Evolutionary conservation across 495 filamentous ascomycete species (phyloP).

Genomic region (Lasiosphaeria ovina): DNA sequence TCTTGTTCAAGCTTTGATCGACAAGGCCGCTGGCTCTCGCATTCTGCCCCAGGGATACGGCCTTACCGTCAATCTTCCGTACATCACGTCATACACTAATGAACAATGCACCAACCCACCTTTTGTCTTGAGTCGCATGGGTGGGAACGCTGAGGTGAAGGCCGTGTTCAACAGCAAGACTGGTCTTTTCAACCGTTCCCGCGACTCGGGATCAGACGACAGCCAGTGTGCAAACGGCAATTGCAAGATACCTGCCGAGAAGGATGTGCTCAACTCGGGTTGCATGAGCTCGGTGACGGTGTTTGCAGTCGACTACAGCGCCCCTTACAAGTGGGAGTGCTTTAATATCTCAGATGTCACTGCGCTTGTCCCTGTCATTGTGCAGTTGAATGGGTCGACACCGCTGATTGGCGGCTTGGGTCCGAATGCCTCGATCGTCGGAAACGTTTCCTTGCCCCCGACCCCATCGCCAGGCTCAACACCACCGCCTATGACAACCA

Average conservation of each 20-base stretch:
- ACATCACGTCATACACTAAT: conserved; percentile 32
- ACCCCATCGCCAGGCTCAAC: neutral
- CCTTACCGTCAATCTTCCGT: conserved; percentile 35
- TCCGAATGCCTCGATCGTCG: conserved; percentile 9
- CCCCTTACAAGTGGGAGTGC: conserved; percentile 14
- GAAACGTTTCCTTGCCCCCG: conserved; percentile 8
- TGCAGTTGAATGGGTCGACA: conserved; percentile 14
- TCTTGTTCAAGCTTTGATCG: conserved; percentile 33
- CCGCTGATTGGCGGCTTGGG: conserved; percentile 8
- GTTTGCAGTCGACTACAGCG: conserved; percentile 42
- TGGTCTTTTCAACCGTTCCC: conserved; percentile 27
- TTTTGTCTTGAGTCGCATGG: conserved; percentile 34
- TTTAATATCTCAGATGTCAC: conserved; percentile 16
- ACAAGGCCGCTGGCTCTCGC: conserved; percentile 23
- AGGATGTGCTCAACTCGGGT: conserved; percentile 23
- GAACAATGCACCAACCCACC: conserved; percentile 34
- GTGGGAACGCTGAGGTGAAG: conserved; percentile 25
- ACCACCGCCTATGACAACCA: conserved; percentile 1
- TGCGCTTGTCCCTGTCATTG: conserved; percentile 13
- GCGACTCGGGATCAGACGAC: conserved; percentile 9
- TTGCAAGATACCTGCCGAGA: conserved; percentile 36
- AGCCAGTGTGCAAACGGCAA: conserved; percentile 36
- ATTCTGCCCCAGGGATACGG: conserved; percentile 41
- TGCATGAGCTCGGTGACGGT: conserved; percentile 31
- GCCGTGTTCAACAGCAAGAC: conserved; percentile 32